Evolutionary conservation across 2,329 filamentous ascomycete species (phyloP).

Genomic region (Ophiostoma novo-ulmi): DNA sequence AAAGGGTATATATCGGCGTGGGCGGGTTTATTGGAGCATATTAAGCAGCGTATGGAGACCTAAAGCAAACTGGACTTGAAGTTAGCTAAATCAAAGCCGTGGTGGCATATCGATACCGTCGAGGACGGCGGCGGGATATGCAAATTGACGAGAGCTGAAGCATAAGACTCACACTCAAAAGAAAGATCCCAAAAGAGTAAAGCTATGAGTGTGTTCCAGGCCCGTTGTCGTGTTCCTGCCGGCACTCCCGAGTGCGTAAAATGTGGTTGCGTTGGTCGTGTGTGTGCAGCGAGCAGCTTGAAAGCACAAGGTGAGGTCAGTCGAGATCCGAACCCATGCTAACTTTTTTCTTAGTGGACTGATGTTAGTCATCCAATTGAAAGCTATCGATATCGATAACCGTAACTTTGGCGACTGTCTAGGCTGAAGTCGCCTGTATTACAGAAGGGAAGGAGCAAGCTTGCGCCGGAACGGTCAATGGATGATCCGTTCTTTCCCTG

Average conservation of each 20-base stretch:
- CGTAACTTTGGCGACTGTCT: background rate
- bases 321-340: background rate
- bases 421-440: background rate
- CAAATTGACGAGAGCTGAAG: background rate
- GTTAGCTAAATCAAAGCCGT: background rate
- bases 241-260: background rate
- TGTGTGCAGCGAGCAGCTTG: background rate
- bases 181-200: background rate
- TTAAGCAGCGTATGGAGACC: background rate
- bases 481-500: conserved; percentile 20
- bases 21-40: background rate
- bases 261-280: background rate
- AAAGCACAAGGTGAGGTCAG: background rate
- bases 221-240: background rate
- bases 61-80: background rate
- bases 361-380: conserved; percentile 16
- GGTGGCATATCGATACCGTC: background rate
- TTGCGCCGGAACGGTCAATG: conserved; percentile 24
- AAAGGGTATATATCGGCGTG: background rate
- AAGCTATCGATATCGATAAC: background rate
- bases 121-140: background rate
- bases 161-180: background rate
- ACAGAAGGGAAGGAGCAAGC: conserved; percentile 17
- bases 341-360: conserved; percentile 16
- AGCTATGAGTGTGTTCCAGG: background rate